Conservation (phyloP, 2,329 filamentous ascomycete genomes). For the Aspergillus sojae region DNA sequence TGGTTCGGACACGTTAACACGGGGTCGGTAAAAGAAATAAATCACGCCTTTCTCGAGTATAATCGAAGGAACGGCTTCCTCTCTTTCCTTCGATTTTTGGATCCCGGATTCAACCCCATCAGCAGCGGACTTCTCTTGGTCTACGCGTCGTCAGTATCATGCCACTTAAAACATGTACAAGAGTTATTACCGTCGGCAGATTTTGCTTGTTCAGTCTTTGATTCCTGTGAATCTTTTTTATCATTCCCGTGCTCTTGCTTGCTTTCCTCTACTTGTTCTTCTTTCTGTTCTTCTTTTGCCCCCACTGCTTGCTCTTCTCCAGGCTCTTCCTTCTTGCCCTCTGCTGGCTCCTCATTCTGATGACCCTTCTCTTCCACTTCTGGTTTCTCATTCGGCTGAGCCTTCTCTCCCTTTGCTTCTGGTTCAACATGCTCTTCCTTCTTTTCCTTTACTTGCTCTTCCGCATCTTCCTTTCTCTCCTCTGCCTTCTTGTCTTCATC, state of each 20-base stretch:
- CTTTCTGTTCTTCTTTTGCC: conserved; percentile 14
- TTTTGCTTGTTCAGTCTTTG: conserved; percentile 7
- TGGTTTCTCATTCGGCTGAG: neutral
- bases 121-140: conserved; percentile 18
- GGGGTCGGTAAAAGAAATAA: conserved; percentile 85
- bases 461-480: conserved; percentile 7
- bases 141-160: conserved; percentile 1
- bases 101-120: conserved; percentile 44
- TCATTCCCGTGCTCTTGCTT: conserved; percentile 11
- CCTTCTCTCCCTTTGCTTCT: conserved; percentile 8
- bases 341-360: conserved; percentile 3
- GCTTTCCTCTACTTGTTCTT: neutral
- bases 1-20: conserved; percentile 73
- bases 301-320: conserved; percentile 8
- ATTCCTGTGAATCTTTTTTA: conserved; percentile 5
- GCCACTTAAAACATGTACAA: neutral
- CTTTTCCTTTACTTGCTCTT: conserved; percentile 13
- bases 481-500: conserved; percentile 14
- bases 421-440: neutral
- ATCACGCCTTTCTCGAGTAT: conserved; percentile 86
- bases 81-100: conserved; percentile 53
- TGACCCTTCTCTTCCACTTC: conserved; percentile 15
- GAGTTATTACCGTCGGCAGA: neutral
- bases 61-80: conserved; percentile 57
- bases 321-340: conserved; percentile 5